Percentiles rank a stretch among this genome's conserved stretches.
Conservation (phyloP, 306 rosid species). For the Castanea crenata region DNA sequence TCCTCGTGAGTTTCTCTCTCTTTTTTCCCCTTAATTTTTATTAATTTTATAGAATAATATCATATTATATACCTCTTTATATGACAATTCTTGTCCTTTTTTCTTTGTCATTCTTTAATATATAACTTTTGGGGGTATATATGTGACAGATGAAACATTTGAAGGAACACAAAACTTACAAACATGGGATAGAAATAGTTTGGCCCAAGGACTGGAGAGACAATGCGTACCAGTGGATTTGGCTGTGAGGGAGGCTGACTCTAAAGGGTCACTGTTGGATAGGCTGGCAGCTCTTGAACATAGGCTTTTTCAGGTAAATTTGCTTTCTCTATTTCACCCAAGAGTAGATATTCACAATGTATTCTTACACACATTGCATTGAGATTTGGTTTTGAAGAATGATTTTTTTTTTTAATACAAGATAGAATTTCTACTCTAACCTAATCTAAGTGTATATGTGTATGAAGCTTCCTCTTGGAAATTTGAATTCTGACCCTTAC, state of each 20-base stretch:
- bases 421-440: too few relatives aligned
- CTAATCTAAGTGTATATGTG: too few relatives aligned
- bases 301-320: conserved; percentile 63
- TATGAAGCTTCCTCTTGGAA: too few relatives aligned
- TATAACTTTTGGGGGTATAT: not conserved
- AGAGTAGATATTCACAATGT: not conserved
- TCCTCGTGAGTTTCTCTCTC: conserved; percentile 38
- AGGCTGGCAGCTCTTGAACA: conserved; percentile 68
- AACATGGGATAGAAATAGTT: conserved; percentile 21
- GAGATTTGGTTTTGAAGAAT: too few relatives aligned
- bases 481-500: rapidly evolving
- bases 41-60: too few relatives aligned
- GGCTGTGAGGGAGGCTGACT: conserved; percentile 45
- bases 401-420: too few relatives aligned
- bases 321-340: not conserved
- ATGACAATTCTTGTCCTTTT: too few relatives aligned
- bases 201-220: conserved; percentile 20
- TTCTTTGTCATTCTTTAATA: too few relatives aligned
- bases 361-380: too few relatives aligned
- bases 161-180: conserved; percentile 51
- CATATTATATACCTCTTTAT: not conserved
- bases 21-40: not conserved
- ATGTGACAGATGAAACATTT: conserved; percentile 57
- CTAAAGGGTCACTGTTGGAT: conserved; percentile 67
- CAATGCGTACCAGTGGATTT: conserved; percentile 42